Base-by-base conservation (phyloP, 2,329 filamentous ascomycete genomes). In the Clarireedia paspali region DNA sequence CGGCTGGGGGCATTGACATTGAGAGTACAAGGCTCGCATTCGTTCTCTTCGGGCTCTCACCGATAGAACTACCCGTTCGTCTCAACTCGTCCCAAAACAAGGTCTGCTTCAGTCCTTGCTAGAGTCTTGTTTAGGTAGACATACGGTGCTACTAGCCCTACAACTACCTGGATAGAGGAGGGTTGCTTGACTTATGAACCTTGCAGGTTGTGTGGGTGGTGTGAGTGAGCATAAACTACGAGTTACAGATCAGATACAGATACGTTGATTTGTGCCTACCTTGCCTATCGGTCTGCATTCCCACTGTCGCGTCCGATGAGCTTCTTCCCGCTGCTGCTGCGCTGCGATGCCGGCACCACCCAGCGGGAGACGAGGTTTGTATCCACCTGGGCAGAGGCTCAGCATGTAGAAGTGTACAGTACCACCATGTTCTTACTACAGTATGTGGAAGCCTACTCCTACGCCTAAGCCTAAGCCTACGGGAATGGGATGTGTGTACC, bases 351-450 rank as follows among this genome's bases (percentile, higher is more conserved):
- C 51, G 59, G 50, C 54, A 61, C 64, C 64, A 65, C 59, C 58
- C 61, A 62, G 59, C 62, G 62, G 64, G 63, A 66, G 60, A 65
- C 62, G 63, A 65, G 62, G 55, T 42, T 15, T 48, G 49, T 56
- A 30, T 48, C 20, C 54, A 49, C 30, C 20, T 47, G 39, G 23
- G n/a, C 15, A 36, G 15, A 49, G 26, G 14, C n/a, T 26, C 30
- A 34, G 30, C 30, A 12, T 34, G 12, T 34, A 34, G 20, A 34
- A 34, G 20, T 20, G 20, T 20, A 20, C 30, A 0, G 30, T 34
- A 34, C n/a, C n/a, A 17, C 30, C 30, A 34, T 34, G 4, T 12
- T 34, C 30, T 34, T 34, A 34, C 27, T 30, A 9, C 10, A 30
- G n/a, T n/a, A 40, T 26, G 14, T 38, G 36, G 45, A 54, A 47